Base-by-base conservation (phyloP, 148 eudicot genomes). In the Salicornia ramosissima region DNA sequence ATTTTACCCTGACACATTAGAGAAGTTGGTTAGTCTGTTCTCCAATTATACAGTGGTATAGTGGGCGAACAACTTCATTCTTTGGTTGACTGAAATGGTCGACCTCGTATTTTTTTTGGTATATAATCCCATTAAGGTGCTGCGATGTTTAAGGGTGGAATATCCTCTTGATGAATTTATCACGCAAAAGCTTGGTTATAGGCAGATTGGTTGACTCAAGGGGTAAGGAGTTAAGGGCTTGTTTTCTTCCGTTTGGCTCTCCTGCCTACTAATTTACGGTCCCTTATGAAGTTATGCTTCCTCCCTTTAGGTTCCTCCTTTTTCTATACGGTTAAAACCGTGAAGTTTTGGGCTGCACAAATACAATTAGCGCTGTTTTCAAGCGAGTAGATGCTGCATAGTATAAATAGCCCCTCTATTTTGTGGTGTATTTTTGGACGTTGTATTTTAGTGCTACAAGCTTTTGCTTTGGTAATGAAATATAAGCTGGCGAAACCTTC, bases 31-130 rank as follows among this genome's bases (percentile, higher is more conserved):
- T 36, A 69, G 70, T 64, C 58, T 79, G 9, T 82, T 82, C 77
- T 79, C 80, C 62, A 76, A 82, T 56, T 79, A 82, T 54, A 76
- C 82, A 51, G 68, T 75, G 78, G 73, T 82, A 45, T 82, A 82
- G 61, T 8, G 66, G 43, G 36, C 9, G 39, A 64, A 39, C 61
- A 26, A n/a, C 76, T 46, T 40, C 68, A 80, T 69, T 76, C 75
- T 76, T 80, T 80, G 75, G 83, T 73, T 47, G 69, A 53, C 55
- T 69, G 45, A 21, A 28, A 46, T 55, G 54, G 49, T 43, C 53
- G 59, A 58, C 83, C 74, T 65, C 79, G 42, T 62, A 71, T 68
- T 76, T 68, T 76, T 68, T 55, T 76, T 63, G 69, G 67, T 65
- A 60, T 68, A 79, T 58, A 72, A 61, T 70, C 13, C 43, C 74